Base-by-base conservation (phyloP, 805 yeast genomes). In the Metschnikowia colocasiae region DNA sequence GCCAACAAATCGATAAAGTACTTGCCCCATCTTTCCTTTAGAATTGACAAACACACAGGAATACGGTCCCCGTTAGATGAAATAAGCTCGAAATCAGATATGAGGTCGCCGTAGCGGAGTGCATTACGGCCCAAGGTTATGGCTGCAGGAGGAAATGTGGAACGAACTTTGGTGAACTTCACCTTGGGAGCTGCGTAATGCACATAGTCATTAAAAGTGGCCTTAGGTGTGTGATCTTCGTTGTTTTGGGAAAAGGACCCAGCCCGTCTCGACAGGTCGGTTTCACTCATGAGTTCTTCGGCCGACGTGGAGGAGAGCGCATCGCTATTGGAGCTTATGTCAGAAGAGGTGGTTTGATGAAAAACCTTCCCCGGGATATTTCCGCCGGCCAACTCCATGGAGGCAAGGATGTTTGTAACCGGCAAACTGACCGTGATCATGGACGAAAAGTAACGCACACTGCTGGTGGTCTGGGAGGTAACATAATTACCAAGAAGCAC, bases 61-160 rank as follows among this genome's bases (percentile, higher is more conserved):
- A 84, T 71, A n/a, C 81, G 65, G 38, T 80, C 83, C 6, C 91
- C 92, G 56, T 81, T 87, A n/a, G 79, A 71, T 1, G 87, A 76
- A 8, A 85, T 74, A 41, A 87, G 69, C 59, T 85, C 90, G 59
- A 87, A 81, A 64, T 87, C 94, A 0, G 89, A 75, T 6, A 85
- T 64, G 6, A 81, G 69, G 26, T 74, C 75, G 0, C 86, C 85
- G 60, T 74, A 83, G 40, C 87, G 69, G 58, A 84, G 76, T 0
- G 89, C 87, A 59, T 80, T 83, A 56, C 87, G 76, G 3, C 94
- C 94, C 36, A 87, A 65, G 0, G 91, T 85, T 49, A 86, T 82
- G 0, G 94, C 90, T 46, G 84, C 80, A 1, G 88, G 82, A 2
- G 91, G 88, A 55, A 86, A 83, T 0, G 83, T 85, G 1, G 90